phyloP scores from a whole-genome alignment of 2,329 filamentous ascomycete species.

The Cryphonectria carpinicola region DNA sequence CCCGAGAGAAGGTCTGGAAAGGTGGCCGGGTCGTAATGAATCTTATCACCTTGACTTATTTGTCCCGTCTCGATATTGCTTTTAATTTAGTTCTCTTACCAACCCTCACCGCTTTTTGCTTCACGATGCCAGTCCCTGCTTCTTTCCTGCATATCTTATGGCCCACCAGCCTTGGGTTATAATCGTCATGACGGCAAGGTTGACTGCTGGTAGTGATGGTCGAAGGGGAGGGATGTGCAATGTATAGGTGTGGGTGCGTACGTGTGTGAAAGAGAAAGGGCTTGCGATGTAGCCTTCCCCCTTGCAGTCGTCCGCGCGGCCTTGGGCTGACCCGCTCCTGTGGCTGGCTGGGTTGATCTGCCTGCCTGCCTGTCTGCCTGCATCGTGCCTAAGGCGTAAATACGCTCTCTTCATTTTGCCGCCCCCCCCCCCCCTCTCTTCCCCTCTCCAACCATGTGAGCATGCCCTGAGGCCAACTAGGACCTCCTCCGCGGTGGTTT shows the following conservation, averaged over 20 bases:
- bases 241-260: no score
- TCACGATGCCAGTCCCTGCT: neutral
- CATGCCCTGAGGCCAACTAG: neutral
- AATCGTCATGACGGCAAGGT: neutral
- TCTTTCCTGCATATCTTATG: neutral
- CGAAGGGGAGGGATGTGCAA: neutral
- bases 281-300: neutral
- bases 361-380: neutral
- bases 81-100: neutral
- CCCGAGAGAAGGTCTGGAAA: neutral
- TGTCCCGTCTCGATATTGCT: neutral
- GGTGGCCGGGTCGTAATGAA: neutral
- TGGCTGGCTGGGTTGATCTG: neutral
- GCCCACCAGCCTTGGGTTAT: neutral
- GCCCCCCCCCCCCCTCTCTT: no score
- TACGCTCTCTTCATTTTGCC: neutral
- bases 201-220: neutral
- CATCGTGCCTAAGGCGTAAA: neutral
- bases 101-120: constrained; percentile 1
- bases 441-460: neutral
- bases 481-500: neutral
- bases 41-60: neutral
- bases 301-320: neutral
- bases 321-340: neutral
- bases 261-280: neutral